These are phyloP conservation scores for Sugiyamaella mastotermitis DNA, from an alignment of 805 yeast species.

Conservation along the genomic window DNA sequence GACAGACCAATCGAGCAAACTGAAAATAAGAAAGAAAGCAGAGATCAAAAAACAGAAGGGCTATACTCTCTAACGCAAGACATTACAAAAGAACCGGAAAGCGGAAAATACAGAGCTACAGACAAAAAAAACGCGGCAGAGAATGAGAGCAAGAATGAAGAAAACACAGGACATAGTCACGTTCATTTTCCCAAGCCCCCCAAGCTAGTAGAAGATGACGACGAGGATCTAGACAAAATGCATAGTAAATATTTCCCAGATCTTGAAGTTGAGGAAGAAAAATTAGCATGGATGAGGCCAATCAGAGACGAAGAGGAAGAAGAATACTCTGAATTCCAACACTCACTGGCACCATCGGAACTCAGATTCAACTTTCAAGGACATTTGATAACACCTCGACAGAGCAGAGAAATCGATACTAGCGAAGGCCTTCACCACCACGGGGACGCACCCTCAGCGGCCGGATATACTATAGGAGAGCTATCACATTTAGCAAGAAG, in stretches of 20 bases:
- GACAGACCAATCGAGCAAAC: neutral
- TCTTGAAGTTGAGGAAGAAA: constrained; percentile 72
- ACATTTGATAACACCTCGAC: constrained; percentile 55
- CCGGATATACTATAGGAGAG: constrained; percentile 88
- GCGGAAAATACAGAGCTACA: no score
- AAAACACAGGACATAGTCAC: constrained; percentile 32
- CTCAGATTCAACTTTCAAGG: constrained; percentile 89
- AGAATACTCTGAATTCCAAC: constrained; percentile 39
- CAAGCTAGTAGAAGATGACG: constrained; percentile 48
- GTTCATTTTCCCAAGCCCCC: constrained; percentile 48
- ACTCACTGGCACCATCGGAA: constrained; percentile 40
- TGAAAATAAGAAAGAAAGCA: neutral
- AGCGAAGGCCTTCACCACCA: constrained; percentile 84
- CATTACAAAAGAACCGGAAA: constrained; percentile 14
- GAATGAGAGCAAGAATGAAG: constrained; percentile 33
- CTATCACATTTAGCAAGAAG: constrained; percentile 75
- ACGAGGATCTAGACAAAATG: constrained; percentile 67
- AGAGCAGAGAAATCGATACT: constrained; percentile 45
- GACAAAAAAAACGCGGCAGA: no score
- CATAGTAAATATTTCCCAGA: constrained; percentile 88
- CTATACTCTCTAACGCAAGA: no score
- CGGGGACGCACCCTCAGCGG: constrained; percentile 77
- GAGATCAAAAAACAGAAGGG: constrained; percentile 1
- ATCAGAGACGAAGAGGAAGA: constrained; percentile 35
- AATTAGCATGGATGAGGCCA: constrained; percentile 88